Conservation (phyloP, 208 protist genomes). For the Crithidia expoeki region DNA sequence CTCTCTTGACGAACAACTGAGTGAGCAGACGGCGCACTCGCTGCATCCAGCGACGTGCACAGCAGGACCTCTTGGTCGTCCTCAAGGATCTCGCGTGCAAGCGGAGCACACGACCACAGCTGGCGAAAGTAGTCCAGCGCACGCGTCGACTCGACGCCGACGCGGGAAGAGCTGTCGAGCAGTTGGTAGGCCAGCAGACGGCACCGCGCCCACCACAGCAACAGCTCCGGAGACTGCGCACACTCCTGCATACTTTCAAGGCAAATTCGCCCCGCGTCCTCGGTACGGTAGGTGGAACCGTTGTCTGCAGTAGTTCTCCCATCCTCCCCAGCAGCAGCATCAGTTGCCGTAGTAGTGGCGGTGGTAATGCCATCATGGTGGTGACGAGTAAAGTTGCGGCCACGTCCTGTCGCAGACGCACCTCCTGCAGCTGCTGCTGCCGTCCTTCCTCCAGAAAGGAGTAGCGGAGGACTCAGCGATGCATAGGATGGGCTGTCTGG, state of each 20-base stretch:
- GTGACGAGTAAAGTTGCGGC: background rate
- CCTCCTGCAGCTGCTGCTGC: background rate
- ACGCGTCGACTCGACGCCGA: conserved; percentile 47
- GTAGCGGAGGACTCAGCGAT: background rate
- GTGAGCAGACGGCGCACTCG: conserved; percentile 9
- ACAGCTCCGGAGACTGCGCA: conserved; percentile 26
- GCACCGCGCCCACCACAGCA: conserved; percentile 87
- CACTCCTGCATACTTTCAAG: conserved; percentile 64
- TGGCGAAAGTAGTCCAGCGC: conserved; percentile 63
- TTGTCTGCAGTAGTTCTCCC: background rate
- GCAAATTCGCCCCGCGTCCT: conserved; percentile 34
- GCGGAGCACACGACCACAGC: conserved; percentile 53
- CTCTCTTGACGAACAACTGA: background rate
- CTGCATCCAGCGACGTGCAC: conserved; percentile 9
- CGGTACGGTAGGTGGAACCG: conserved; percentile 16
- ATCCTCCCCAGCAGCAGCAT: background rate
- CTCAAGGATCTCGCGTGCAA: conserved; percentile 44
- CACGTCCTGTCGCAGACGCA: background rate
- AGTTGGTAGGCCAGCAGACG: conserved; percentile 65
- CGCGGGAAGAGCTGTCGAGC: conserved; percentile 35
- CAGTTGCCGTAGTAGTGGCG: background rate
- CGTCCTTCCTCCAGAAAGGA: background rate
- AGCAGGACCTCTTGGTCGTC: conserved; percentile 37
- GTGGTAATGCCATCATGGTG: background rate
- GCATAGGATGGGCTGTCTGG: background rate